phyloP scores from a whole-genome alignment of 257 asterid genomes.

The Plantago major region DNA sequence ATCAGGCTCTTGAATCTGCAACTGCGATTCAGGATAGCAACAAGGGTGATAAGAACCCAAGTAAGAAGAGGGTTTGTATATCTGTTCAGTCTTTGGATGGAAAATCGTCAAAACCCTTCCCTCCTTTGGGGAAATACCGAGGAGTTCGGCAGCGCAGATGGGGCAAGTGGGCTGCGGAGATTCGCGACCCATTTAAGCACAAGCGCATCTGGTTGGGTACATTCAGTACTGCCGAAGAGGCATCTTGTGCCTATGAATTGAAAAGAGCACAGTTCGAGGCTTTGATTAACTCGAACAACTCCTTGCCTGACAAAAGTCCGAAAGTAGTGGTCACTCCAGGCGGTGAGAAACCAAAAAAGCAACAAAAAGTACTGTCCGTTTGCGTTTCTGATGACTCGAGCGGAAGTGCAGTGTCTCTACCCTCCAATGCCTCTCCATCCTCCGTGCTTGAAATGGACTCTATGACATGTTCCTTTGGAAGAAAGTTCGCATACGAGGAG shows the following conservation, averaged over 20 bases:
- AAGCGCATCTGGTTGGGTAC: constrained; percentile 58
- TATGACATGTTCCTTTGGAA: constrained; percentile 14
- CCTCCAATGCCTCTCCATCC: constrained; percentile 28
- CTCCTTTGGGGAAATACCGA: not conserved
- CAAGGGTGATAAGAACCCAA: constrained; percentile 24
- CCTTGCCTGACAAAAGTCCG: constrained; percentile 24
- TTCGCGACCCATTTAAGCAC: constrained; percentile 42
- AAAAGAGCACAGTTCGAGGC: constrained; percentile 63
- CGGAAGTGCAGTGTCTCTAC: constrained; percentile 28
- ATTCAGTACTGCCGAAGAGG: constrained; percentile 39
- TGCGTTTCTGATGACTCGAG: constrained; percentile 23
- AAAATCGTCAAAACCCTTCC: not conserved
- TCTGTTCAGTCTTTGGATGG: not conserved
- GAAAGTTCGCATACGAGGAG: constrained; percentile 1
- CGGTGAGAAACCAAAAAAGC: constrained; percentile 8
- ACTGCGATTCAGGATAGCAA: constrained; percentile 40
- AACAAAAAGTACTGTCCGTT: not conserved
- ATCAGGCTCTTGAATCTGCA: constrained; percentile 25
- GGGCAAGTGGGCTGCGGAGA: constrained; percentile 70
- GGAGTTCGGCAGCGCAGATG: constrained; percentile 58
- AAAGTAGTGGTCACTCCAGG: constrained; percentile 20
- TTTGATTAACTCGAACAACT: constrained; percentile 17
- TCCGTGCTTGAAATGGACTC: constrained; percentile 35
- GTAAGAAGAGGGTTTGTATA: not conserved
- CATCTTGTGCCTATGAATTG: constrained; percentile 58